Percentiles rank a stretch among this genome's conserved stretches.
These are phyloP conservation scores for Phaeosphaeria sp. DNA, from an alignment of 2,329 filamentous ascomycete genomes.

Conservation along the genomic window DNA sequence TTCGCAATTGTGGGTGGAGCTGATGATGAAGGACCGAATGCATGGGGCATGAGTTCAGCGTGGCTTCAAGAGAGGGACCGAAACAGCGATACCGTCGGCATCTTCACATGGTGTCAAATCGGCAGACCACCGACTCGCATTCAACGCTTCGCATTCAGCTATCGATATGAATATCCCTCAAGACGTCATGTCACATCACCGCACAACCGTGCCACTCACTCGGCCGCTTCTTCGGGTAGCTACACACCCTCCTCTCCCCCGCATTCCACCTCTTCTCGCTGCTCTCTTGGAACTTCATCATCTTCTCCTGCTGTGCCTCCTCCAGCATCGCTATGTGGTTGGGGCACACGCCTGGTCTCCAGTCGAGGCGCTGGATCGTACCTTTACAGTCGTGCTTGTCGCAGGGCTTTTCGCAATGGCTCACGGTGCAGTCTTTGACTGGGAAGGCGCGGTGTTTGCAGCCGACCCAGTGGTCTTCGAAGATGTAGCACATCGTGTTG, in stretches of 20 bases:
- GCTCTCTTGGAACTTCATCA: neutral
- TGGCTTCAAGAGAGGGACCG: neutral
- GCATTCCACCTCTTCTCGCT: neutral
- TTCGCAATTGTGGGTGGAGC: neutral
- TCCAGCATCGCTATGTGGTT: neutral
- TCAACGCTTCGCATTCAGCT: neutral
- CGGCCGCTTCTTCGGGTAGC: neutral
- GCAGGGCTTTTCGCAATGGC: neutral
- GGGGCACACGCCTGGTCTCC: neutral
- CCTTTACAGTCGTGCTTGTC: neutral
- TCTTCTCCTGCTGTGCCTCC: neutral
- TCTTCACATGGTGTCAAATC: neutral
- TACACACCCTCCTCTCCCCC: neutral
- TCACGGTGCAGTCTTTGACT: neutral
- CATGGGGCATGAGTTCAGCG: neutral
- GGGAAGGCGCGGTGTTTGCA: neutral
- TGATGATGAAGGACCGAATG: neutral
- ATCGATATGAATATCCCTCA: neutral
- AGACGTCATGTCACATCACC: neutral
- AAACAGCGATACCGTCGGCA: neutral
- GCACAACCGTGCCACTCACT: neutral
- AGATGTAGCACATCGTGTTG: neutral
- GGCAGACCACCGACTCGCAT: neutral
- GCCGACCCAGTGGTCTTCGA: neutral
- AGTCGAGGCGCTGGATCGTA: neutral